phyloP scores from a whole-genome alignment of 805 yeast genomes.

The Helenozyma rhizophorensis region DNA sequence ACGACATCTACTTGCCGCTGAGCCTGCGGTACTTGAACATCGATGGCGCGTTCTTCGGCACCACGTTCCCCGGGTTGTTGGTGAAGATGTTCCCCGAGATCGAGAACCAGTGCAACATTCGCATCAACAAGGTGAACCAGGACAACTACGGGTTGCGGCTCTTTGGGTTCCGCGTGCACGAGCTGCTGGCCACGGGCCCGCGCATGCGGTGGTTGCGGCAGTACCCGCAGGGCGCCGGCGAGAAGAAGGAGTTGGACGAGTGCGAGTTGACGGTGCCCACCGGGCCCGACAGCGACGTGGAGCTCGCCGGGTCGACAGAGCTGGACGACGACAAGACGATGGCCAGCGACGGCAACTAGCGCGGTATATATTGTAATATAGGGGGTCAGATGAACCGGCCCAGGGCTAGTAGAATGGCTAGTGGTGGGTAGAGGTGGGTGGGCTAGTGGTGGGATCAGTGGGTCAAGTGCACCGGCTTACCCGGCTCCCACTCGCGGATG shows the following conservation, averaged over 20 bases:
- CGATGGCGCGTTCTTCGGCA: constrained; percentile 97
- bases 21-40: constrained; percentile 81
- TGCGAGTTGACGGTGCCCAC: constrained; percentile 61
- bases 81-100: constrained; percentile 89
- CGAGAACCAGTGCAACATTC: constrained; percentile 65
- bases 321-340: constrained; percentile 38
- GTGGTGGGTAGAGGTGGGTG: background rate
- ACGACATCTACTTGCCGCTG: constrained; percentile 84
- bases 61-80: constrained; percentile 90
- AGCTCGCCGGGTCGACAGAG: constrained; percentile 21
- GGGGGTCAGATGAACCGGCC: background rate
- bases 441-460: constrained; percentile 34
- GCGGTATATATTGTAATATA: background rate
- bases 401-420: background rate
- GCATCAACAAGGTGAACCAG: constrained; percentile 45
- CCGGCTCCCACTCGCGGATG: constrained; percentile 74
- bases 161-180: constrained; percentile 83
- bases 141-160: constrained; percentile 65
- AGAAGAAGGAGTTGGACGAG: constrained; percentile 54
- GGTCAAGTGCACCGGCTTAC: constrained; percentile 59
- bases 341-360: constrained; percentile 33
- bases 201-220: constrained; percentile 93
- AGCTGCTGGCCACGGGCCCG: constrained; percentile 75
- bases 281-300: constrained; percentile 20
- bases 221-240: constrained; percentile 60